These are phyloP conservation scores for Fagus crenata DNA, from an alignment of 306 rosid species.

Conservation along the genomic window DNA sequence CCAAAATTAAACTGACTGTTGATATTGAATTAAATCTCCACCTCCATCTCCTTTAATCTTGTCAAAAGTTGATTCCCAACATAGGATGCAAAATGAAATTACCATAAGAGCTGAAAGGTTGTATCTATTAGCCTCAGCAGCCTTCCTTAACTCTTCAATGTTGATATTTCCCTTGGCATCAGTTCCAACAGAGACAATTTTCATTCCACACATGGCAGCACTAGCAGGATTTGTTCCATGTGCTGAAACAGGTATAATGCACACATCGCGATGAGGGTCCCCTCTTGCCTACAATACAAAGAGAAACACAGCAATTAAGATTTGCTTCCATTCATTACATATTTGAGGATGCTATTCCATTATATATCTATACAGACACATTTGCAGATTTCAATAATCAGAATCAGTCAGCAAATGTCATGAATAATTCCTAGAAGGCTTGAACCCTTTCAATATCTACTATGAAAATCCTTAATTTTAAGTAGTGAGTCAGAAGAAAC, in stretches of 20 bases:
- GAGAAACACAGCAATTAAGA: conserved; percentile 6
- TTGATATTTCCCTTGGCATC: conserved; percentile 98
- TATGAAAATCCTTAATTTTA: neutral
- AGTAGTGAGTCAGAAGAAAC: conserved; percentile 19
- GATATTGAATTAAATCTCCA: conserved; percentile 10
- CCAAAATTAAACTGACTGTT: conserved; percentile 28
- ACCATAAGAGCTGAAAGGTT: conserved; percentile 93
- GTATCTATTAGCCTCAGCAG: conserved; percentile 85
- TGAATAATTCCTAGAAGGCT: neutral
- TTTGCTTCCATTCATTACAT: neutral
- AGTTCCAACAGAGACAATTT: conserved; percentile 93
- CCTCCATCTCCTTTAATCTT: conserved; percentile 3
- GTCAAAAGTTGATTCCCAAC: conserved; percentile 1
- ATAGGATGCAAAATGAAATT: conserved; percentile 32
- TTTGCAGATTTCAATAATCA: neutral
- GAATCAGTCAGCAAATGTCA: neutral
- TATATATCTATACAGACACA: no score
- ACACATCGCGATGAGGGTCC: conserved; percentile 88
- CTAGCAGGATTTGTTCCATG: conserved; percentile 99
- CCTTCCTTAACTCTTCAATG: conserved; percentile 83
- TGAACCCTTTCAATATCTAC: conserved; percentile 8
- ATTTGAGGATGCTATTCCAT: neutral
- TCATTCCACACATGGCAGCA: conserved; percentile 99
- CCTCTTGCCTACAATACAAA: conserved; percentile 73
- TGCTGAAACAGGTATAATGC: conserved; percentile 97